Base-by-base conservation (phyloP, 2,329 filamentous ascomycete species). In the Hypoxylon sp. region DNA sequence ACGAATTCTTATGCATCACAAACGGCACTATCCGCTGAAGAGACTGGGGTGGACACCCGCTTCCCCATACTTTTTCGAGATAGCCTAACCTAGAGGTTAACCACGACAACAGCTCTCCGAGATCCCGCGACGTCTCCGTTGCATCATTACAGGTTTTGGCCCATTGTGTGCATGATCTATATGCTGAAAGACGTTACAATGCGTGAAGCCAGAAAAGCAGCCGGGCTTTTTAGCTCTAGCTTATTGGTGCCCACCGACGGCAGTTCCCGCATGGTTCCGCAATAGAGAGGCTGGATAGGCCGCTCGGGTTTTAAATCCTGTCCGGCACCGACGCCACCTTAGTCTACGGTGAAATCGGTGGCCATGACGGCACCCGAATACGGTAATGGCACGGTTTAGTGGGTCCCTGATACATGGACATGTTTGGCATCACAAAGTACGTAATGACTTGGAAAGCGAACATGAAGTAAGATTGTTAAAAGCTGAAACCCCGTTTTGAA, bases 241-340 rank as follows among this genome's bases (percentile, higher is more conserved):
- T 42, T n/a, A 42, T 42, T 42, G 39, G 39, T 42, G 39, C 39
- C 39, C 39, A 42, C 39, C 39, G n/a, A 14, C n/a, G 39, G 37
- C 9, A 2, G 35, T 37, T 42, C 19, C 39, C 8, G 1, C 39
- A n/a, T 42, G n/a, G 17, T 42, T 22, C 50, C 17, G 46, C 19
- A 19, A 11, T 22, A n/a, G 1, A 54, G 14, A 29, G 17, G 22
- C 19, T 33, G 51, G 9, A 17, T 22, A 42, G 13, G 51, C 51
- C 9, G 10, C 17, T 54, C 51, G 35, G 33, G 8, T 22, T n/a
- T n/a, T 54, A 42, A 2, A 26, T 54, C 19, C 33, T 54, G 1
- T 6, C 51, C 19, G 51, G 17, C 13, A 22, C 51, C 51, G 51
- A 42, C 35, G 5, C 33, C 39, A 37, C 24, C 11, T 8, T 10